Evolutionary conservation across 257 asterid species (phyloP), one percentile per base, ranked within the genome.

Genomic region (Solanum pinnatisectum): DNA sequence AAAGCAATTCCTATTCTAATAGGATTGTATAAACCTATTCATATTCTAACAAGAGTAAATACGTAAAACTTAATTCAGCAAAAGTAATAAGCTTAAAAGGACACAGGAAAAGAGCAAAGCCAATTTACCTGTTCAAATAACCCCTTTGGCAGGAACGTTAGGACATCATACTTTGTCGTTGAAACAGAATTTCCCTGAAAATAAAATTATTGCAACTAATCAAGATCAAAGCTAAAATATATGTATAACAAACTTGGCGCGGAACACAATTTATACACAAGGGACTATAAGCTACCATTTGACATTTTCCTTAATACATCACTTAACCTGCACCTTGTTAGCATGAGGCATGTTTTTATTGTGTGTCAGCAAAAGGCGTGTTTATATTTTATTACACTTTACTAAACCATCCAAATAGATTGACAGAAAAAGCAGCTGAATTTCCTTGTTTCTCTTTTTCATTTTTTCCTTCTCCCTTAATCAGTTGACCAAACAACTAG

Each of bases 131-230:
- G 99, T 93, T 96, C 99, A 91, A 97, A 97, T 88, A 97, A 92
- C 56, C 99, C 99, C 93, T 96, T 96, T 0, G 99, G 99, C 88
- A 96, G 92, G 89, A 96, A 96, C 3, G 99, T 96, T 23, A 97
- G 83, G 59, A 97, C 92, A 56, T 96, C 99, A 73, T 97, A 96
- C 93, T 96, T 97, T 3, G 99, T 96, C 72, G 99, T 97, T 81
- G 99, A 96, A 83, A 97, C 99, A 49, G 98, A 92, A 92, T 96
- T 97, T 44, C 96, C 98, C 99, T 97, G 95, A 84, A 93, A 91
- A 83, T 14, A 46, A 86, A 72, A 33, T 3, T 36, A 81, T 18
- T 81, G 85, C 85, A 81, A 49, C 30, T 46, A 49, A 86, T 73
- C 73, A 73, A 86, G 74, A 86, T 46, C 70, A 30, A 49, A 81